Conservation (phyloP, 495 filamentous ascomycete genomes). For the Tuber melanosporum region DNA sequence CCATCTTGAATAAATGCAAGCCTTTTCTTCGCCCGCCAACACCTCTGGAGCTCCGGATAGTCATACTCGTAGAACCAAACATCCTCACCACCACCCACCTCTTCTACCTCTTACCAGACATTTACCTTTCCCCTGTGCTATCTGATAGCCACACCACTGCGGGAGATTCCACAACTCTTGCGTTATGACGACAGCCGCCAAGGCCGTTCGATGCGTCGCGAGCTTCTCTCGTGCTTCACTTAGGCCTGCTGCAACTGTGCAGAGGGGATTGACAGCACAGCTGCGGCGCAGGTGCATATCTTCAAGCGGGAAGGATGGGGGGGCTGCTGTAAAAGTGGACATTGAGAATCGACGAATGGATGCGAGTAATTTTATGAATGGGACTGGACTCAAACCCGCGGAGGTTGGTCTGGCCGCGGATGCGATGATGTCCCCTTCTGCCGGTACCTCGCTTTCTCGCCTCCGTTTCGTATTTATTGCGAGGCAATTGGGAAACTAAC, state of each 20-base stretch:
- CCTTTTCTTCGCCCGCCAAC: neutral
- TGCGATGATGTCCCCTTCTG: conserved; percentile 37
- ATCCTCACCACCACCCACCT: neutral
- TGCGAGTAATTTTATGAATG: conserved; percentile 26
- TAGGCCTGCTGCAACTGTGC: conserved; percentile 10
- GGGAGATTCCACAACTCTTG: neutral
- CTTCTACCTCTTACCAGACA: neutral
- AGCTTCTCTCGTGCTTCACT: conserved; percentile 19
- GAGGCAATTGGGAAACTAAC: neutral
- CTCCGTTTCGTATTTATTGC: neutral
- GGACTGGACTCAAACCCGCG: conserved; percentile 29
- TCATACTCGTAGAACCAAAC: neutral
- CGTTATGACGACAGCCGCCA: conserved; percentile 33
- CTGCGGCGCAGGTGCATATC: conserved; percentile 27
- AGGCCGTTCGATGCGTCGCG: conserved; percentile 28
- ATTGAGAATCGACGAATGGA: conserved; percentile 34
- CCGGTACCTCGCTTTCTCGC: conserved; percentile 23
- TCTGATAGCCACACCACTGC: conserved; percentile 20
- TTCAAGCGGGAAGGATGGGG: conserved; percentile 20
- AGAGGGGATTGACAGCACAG: neutral
- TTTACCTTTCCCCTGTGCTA: neutral
- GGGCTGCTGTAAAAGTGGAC: conserved; percentile 29
- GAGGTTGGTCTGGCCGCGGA: conserved; percentile 29
- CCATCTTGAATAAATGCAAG: neutral
- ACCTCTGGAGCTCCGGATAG: neutral